These are phyloP conservation scores for Irineochytrium annulatum DNA, from an alignment of 192 early-diverging fungal species.

Conservation along the genomic window DNA sequence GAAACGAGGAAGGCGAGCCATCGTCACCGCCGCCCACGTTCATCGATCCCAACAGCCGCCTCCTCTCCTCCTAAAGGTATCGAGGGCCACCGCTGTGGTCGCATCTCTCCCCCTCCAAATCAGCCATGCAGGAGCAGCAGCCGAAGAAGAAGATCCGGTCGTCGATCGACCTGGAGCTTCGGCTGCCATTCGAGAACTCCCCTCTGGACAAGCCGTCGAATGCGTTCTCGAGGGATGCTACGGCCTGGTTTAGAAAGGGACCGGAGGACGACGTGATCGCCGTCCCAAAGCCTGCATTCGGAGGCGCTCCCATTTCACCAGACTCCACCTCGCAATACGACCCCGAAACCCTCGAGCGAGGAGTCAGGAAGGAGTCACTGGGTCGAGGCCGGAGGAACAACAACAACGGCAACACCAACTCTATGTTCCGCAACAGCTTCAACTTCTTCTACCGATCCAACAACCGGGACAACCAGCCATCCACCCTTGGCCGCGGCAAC, in stretches of 20 bases:
- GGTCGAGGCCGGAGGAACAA: too few relatives aligned
- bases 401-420: neutral
- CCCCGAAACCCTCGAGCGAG: neutral
- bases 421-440: neutral
- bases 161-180: conserved; percentile 8
- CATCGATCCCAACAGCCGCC: too few relatives aligned
- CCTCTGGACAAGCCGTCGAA: conserved; percentile 5
- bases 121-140: too few relatives aligned
- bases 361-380: neutral
- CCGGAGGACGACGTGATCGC: neutral
- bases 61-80: too few relatives aligned
- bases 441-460: too few relatives aligned
- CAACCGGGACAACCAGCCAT: neutral
- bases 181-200: conserved; percentile 1
- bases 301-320: too few relatives aligned
- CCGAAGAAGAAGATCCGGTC: too few relatives aligned
- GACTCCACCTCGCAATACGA: neutral
- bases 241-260: conserved; percentile 1
- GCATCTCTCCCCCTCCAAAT: too few relatives aligned
- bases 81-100: too few relatives aligned
- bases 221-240: conserved; percentile 1
- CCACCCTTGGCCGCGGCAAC: neutral
- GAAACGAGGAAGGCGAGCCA: too few relatives aligned
- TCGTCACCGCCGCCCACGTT: too few relatives aligned
- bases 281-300: neutral